phyloP scores from a whole-genome alignment of 768 basidiomycete genomes.

The Podaxis pistillaris region DNA sequence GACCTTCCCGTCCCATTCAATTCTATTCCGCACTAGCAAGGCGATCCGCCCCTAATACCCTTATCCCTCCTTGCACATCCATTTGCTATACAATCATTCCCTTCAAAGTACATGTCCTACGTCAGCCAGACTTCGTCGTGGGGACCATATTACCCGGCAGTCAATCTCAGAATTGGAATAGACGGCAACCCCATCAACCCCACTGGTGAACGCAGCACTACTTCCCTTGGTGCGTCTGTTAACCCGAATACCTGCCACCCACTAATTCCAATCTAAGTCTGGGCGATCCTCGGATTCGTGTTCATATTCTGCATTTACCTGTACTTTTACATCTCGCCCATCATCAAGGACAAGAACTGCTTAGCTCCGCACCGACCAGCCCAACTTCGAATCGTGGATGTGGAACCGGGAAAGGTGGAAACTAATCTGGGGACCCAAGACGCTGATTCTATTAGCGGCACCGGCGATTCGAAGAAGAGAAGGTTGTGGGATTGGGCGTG shows the following conservation, averaged over 20 bases:
- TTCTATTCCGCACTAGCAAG: too few species aligned
- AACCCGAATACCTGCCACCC: background rate
- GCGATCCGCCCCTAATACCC: background rate
- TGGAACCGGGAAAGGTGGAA: background rate
- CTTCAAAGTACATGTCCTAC: background rate
- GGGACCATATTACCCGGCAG: too few species aligned
- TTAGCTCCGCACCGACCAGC: background rate
- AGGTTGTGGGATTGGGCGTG: background rate
- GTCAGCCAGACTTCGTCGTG: background rate
- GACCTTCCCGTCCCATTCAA: too few species aligned
- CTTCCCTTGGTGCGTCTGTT: background rate
- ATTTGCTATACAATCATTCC: background rate
- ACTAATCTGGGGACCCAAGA: too few species aligned
- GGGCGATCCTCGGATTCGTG: background rate
- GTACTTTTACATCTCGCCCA: constrained; percentile 1
- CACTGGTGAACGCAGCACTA: background rate
- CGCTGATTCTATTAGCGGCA: background rate
- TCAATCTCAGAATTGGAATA: background rate
- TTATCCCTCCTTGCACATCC: background rate
- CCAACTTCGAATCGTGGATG: background rate
- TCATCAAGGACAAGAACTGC: constrained; percentile 3
- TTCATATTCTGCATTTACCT: constrained; percentile 4
- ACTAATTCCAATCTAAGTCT: background rate
- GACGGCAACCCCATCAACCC: background rate
- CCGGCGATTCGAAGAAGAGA: background rate